phyloP scores from a whole-genome alignment of 306 rosid genomes.

The Cucurbita maxima region DNA sequence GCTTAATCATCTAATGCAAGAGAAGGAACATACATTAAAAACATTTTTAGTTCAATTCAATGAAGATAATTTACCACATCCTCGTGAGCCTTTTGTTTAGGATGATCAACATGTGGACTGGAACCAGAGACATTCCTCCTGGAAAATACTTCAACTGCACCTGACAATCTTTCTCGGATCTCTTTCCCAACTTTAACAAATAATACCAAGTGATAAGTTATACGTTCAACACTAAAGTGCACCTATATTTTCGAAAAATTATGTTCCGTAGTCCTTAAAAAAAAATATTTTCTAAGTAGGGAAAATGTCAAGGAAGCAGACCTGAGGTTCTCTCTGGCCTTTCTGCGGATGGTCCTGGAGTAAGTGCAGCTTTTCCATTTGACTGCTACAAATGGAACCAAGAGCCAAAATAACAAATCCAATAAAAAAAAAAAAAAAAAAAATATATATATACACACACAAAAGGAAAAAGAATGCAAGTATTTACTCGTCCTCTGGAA shows the following conservation, averaged over 20 bases:
- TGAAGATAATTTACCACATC: conserved; percentile 43
- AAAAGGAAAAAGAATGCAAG: neutral
- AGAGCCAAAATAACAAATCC: conserved; percentile 21
- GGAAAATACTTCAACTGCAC: conserved; percentile 71
- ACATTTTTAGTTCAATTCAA: neutral
- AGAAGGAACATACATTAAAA: neutral
- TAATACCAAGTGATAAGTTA: conserved; percentile 20
- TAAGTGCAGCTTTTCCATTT: conserved; percentile 57
- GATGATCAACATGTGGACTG: conserved; percentile 51
- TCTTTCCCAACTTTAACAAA: conserved; percentile 64
- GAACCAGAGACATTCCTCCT: conserved; percentile 47
- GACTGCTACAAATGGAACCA: conserved; percentile 34
- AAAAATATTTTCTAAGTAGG: conserved; percentile 1
- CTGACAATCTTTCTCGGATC: conserved; percentile 71
- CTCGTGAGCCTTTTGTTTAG: conserved; percentile 49
- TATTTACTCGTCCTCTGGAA: conserved; percentile 54
- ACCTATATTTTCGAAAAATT: neutral
- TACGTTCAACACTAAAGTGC: neutral
- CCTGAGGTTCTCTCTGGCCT: conserved; percentile 76
- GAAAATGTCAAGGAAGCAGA: conserved; percentile 9
- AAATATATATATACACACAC: neutral
- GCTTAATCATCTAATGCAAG: neutral
- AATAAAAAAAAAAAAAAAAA: neutral
- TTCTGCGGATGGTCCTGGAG: conserved; percentile 44
- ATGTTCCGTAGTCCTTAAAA: neutral